Conservation (phyloP, 1,139 yeast species). For the Pichia sp. region DNA sequence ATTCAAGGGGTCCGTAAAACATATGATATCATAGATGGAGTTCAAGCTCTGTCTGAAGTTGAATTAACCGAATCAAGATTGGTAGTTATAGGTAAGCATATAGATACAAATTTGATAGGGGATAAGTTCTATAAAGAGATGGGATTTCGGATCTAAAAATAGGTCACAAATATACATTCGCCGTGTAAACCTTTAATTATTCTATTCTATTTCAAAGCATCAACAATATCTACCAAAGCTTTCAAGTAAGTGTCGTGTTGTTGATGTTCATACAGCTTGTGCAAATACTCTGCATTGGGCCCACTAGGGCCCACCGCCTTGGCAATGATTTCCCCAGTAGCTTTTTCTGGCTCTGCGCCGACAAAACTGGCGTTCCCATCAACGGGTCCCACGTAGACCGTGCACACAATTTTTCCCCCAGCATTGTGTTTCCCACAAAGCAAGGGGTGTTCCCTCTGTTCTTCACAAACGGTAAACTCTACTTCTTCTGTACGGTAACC, state of each 20-base stretch:
- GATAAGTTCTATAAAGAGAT: conserved; percentile 6
- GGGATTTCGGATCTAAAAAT: conserved; percentile 11
- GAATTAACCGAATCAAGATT: conserved; percentile 44
- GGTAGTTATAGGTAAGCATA: conserved; percentile 76
- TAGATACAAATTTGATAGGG: conserved; percentile 25
- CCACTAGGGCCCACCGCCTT: not conserved
- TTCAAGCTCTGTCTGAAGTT: conserved; percentile 29
- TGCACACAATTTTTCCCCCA: conserved; percentile 22
- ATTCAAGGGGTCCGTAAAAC: conserved; percentile 94
- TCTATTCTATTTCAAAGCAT: too few relatives aligned
- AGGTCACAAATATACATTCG: too few relatives aligned
- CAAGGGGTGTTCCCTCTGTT: not conserved
- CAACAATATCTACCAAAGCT: not conserved
- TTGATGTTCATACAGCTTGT: not conserved
- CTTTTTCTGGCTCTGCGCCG: not conserved
- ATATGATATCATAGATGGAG: conserved; percentile 66
- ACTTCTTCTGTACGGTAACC: not conserved
- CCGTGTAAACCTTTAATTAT: too few relatives aligned
- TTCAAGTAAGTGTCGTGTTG: not conserved
- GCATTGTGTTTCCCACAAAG: not conserved
- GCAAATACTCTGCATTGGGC: not conserved
- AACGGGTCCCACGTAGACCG: not conserved
- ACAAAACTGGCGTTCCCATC: not conserved
- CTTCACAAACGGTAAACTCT: not conserved
- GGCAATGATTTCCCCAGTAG: not conserved